Percentiles rank a stretch among this genome's conserved stretches.
phyloP scores from a whole-genome alignment of 345 rosid genomes.

The Noccaea caerulescens region DNA sequence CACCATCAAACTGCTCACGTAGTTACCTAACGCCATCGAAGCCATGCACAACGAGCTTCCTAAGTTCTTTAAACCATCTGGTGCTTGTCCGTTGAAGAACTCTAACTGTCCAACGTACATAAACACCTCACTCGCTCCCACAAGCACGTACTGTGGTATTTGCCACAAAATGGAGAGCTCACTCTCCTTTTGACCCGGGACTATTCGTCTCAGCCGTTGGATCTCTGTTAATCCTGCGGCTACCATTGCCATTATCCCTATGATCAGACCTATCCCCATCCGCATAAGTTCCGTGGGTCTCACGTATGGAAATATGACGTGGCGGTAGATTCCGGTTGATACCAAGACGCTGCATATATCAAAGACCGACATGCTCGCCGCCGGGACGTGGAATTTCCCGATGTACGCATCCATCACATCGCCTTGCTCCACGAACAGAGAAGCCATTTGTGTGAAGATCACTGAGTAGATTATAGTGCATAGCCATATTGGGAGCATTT shows the following conservation, averaged over 20 bases:
- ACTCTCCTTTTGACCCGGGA: conserved; percentile 57
- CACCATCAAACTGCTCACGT: conserved; percentile 75
- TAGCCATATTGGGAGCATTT: conserved; percentile 69
- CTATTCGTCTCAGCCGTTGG: conserved; percentile 52
- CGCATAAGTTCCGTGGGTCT: conserved; percentile 82
- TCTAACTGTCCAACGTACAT: conserved; percentile 95
- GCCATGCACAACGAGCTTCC: conserved; percentile 98
- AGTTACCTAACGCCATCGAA: conserved; percentile 90
- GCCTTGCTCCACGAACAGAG: conserved; percentile 72
- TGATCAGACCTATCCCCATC: conserved; percentile 82
- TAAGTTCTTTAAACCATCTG: conserved; percentile 86
- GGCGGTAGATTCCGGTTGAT: conserved; percentile 73
- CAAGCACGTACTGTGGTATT: conserved; percentile 77
- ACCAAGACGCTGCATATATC: conserved; percentile 78
- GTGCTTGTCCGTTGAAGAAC: conserved; percentile 88
- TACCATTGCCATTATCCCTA: conserved; percentile 80
- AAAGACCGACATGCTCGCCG: conserved; percentile 93
- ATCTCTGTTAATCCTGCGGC: conserved; percentile 81
- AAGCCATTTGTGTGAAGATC: conserved; percentile 78
- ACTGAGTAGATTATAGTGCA: conserved; percentile 79
- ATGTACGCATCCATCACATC: conserved; percentile 65
- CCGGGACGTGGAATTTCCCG: conserved; percentile 71
- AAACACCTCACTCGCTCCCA: conserved; percentile 86
- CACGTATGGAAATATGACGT: conserved; percentile 63
- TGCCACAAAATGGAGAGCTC: conserved; percentile 84